Percentiles rank a stretch among this genome's conserved stretches.
phyloP scores from a whole-genome alignment of 805 yeast genomes.

The Ogataea parapolymorpha region DNA sequence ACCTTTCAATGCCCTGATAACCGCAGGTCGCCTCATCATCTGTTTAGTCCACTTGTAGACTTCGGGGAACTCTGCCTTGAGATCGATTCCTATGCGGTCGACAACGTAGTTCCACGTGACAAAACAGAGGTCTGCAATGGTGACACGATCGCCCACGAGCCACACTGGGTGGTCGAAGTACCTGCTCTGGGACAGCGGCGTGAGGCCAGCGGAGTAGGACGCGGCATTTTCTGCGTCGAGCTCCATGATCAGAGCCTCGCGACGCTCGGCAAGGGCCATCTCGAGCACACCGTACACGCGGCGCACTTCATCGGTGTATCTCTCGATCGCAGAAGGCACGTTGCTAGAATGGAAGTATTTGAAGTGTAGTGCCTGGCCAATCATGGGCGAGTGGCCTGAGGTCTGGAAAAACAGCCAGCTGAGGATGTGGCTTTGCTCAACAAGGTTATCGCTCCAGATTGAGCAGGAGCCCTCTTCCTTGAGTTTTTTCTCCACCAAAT shows the following conservation, averaged over 20 bases:
- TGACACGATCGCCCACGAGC: slow-evolving; percentile 81
- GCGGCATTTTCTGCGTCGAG: slow-evolving; percentile 84
- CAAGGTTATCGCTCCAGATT: slow-evolving; percentile 73
- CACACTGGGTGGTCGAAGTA: slow-evolving; percentile 93
- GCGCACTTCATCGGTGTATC: slow-evolving; percentile 89
- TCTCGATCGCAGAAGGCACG: slow-evolving; percentile 83
- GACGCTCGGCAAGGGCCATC: slow-evolving; percentile 89
- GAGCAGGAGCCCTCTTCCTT: slow-evolving; percentile 66
- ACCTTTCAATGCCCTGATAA: slow-evolving; percentile 75
- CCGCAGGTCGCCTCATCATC: slow-evolving; percentile 95
- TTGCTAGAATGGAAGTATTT: slow-evolving; percentile 83
- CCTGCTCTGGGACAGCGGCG: slow-evolving; percentile 79
- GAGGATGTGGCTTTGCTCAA: slow-evolving; percentile 79
- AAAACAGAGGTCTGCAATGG: slow-evolving; percentile 88
- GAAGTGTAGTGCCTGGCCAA: slow-evolving; percentile 94
- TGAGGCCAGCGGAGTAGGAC: slow-evolving; percentile 81
- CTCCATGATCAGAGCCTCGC: slow-evolving; percentile 88
- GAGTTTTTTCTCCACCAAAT: slow-evolving; percentile 66
- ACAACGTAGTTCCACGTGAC: slow-evolving; percentile 98
- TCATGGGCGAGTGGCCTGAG: slow-evolving; percentile 98
- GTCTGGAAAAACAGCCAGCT: slow-evolving; percentile 95
- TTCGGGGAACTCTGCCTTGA: slow-evolving; percentile 87
- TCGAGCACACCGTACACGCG: slow-evolving; percentile 92
- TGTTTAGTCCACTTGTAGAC: slow-evolving; percentile 94
- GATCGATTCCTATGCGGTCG: slow-evolving; percentile 84